Percentiles rank a stretch among this genome's conserved stretches.
phyloP scores from a whole-genome alignment of 176 grass and related monocot genomes.

The Oryza australiensis region DNA sequence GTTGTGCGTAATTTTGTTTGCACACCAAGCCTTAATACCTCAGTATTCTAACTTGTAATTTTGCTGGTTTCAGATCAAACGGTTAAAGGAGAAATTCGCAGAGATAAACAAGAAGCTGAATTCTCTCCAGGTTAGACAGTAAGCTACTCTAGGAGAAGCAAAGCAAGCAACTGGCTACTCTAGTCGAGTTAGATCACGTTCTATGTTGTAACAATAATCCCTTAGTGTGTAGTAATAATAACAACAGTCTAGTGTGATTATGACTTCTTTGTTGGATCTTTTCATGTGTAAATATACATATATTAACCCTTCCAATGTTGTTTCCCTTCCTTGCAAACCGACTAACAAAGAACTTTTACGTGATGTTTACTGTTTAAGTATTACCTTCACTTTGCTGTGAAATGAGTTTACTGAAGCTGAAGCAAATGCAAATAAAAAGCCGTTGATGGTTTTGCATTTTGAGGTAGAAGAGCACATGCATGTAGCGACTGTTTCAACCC shows the following conservation, averaged over 20 bases:
- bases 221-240: too few relatives aligned
- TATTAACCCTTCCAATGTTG: background rate
- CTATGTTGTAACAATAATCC: slow-evolving; percentile 9
- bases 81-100: slow-evolving; percentile 80
- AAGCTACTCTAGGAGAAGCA: slow-evolving; percentile 4
- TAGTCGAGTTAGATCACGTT: slow-evolving; percentile 10
- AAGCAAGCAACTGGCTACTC: slow-evolving; percentile 2
- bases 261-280: background rate
- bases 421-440: slow-evolving; percentile 5
- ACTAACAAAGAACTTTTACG: background rate
- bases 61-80: slow-evolving; percentile 63
- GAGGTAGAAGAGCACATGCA: slow-evolving; percentile 3
- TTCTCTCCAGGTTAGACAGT: slow-evolving; percentile 42
- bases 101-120: slow-evolving; percentile 84
- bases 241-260: slow-evolving; percentile 1
- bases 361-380: background rate
- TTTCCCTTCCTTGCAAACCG: background rate
- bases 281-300: slow-evolving; percentile 29
- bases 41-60: slow-evolving; percentile 4
- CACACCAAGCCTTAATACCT: background rate
- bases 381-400: slow-evolving; percentile 3
- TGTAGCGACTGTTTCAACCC: slow-evolving; percentile 25
- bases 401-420: background rate
- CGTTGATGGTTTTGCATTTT: background rate
- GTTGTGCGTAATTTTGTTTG: slow-evolving; percentile 16